A percentile compares a stretch with the other conserved stretches of the same genome.
These are phyloP conservation scores for Lablab purpureus DNA, from an alignment of 306 rosid genomes.

Conservation along the genomic window DNA sequence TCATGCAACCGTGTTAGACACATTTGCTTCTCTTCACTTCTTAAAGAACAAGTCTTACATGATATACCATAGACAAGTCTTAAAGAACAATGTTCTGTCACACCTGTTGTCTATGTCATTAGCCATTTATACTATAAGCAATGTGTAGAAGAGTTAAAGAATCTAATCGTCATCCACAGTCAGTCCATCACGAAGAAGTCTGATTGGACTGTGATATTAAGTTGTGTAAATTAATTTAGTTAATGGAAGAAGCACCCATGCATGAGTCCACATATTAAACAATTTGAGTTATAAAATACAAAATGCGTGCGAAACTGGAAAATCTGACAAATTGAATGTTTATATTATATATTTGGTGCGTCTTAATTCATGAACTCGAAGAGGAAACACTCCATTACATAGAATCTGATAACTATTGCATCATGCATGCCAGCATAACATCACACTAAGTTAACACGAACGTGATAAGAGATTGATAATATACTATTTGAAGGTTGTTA, in stretches of 20 bases:
- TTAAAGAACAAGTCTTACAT: too few relatives aligned
- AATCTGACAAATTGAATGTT: slow-evolving; percentile 24
- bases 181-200: slow-evolving; percentile 23
- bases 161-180: slow-evolving; percentile 36
- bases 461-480: neutral
- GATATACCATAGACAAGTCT: too few relatives aligned
- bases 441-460: slow-evolving; percentile 16
- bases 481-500: neutral
- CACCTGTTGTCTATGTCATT: too few relatives aligned
- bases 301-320: slow-evolving; percentile 34
- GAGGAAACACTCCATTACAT: slow-evolving; percentile 9
- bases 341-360: slow-evolving; percentile 24
- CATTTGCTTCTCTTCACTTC: too few relatives aligned
- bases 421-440: slow-evolving; percentile 37
- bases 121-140: neutral
- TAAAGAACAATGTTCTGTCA: too few relatives aligned
- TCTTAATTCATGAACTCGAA: slow-evolving; percentile 43
- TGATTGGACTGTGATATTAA: slow-evolving; percentile 40
- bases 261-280: slow-evolving; percentile 26
- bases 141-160: slow-evolving; percentile 11
- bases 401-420: slow-evolving; percentile 18
- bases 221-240: slow-evolving; percentile 20
- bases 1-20: too few relatives aligned
- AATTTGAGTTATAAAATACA: slow-evolving; percentile 19
- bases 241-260: slow-evolving; percentile 40